Percentiles rank a stretch among this genome's conserved stretches.
phyloP scores from a whole-genome alignment of 2,329 filamentous ascomycete species.

The Ascochyta koolunga region DNA sequence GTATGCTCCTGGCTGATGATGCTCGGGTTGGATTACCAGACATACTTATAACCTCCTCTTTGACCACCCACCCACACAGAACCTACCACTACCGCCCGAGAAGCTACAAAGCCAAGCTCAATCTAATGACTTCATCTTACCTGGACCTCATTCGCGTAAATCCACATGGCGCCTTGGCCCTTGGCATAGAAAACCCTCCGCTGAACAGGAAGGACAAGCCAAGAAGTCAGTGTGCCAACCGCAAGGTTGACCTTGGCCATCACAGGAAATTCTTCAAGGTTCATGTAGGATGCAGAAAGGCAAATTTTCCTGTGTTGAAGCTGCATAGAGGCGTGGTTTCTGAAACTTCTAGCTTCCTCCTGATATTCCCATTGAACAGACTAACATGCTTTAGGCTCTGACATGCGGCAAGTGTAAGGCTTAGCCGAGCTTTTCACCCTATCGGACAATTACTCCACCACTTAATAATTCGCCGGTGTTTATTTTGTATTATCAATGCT shows the following conservation, averaged over 20 bases:
- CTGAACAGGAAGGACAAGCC: conserved; percentile 5
- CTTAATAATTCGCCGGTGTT: conserved; percentile 9
- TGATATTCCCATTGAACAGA: neutral
- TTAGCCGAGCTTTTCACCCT: conserved; percentile 13
- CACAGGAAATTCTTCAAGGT: neutral
- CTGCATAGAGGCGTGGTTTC: conserved; percentile 3
- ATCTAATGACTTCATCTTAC: conserved; percentile 9
- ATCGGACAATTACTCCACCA: conserved; percentile 17
- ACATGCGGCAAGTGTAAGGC: conserved; percentile 16
- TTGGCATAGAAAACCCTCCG: conserved; percentile 19
- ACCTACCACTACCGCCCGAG: neutral
- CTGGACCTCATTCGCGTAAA: conserved; percentile 23
- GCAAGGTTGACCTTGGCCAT: neutral
- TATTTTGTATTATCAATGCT: neutral
- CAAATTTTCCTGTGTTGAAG: neutral
- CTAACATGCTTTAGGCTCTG: conserved; percentile 7
- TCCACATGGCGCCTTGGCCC: conserved; percentile 9
- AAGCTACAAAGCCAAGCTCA: conserved; percentile 4
- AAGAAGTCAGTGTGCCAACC: conserved; percentile 1
- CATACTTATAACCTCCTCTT: conserved; percentile 12
- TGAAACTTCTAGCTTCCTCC: conserved; percentile 23
- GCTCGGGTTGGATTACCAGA: neutral
- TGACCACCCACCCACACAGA: neutral
- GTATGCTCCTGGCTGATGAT: conserved; percentile 13
- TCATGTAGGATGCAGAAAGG: conserved; percentile 1